A percentile compares a stretch with the other conserved stretches of the same genome.
These are phyloP conservation scores for Lobosporangium transversale DNA, from an alignment of 192 early-diverging fungal species.

Conservation along the genomic window DNA sequence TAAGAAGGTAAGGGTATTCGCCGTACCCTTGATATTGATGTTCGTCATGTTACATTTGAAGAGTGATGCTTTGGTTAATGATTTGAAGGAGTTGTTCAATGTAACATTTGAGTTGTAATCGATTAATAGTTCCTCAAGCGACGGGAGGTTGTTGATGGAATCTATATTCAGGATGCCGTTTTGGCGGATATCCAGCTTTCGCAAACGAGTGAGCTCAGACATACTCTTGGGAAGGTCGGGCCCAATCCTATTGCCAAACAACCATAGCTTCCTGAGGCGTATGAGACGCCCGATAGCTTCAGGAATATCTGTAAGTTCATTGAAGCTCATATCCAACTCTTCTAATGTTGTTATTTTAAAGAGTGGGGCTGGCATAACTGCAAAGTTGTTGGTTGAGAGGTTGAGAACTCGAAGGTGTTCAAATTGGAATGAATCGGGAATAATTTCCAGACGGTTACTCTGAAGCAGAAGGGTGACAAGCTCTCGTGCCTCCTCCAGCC, in stretches of 20 bases:
- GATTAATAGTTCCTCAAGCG: slow-evolving; percentile 70
- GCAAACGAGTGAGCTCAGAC: slow-evolving; percentile 64
- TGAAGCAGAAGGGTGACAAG: slow-evolving; percentile 72
- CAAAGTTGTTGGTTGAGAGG: slow-evolving; percentile 85
- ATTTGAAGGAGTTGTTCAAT: slow-evolving; percentile 67
- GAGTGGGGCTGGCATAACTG: slow-evolving; percentile 71
- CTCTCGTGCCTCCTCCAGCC: slow-evolving; percentile 67
- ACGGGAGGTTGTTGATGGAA: slow-evolving; percentile 63
- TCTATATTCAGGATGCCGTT: slow-evolving; percentile 80
- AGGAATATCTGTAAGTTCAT: slow-evolving; percentile 80
- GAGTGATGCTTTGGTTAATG: slow-evolving; percentile 66
- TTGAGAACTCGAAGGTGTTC: slow-evolving; percentile 69
- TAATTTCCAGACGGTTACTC: slow-evolving; percentile 76
- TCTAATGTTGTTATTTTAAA: slow-evolving; percentile 67
- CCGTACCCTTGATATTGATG: slow-evolving; percentile 62
- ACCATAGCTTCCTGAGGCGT: slow-evolving; percentile 65
- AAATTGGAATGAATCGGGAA: slow-evolving; percentile 75
- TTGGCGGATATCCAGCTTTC: slow-evolving; percentile 82
- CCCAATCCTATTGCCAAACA: slow-evolving; percentile 82
- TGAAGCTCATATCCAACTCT: slow-evolving; percentile 84
- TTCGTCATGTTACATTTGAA: slow-evolving; percentile 77
- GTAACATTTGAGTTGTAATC: slow-evolving; percentile 79
- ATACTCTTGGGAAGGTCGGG: slow-evolving; percentile 75
- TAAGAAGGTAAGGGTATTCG: slow-evolving; percentile 49
- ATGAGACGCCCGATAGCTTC: slow-evolving; percentile 74